Conservation (phyloP, 495 filamentous ascomycete genomes). For the Tuber aestivum region DNA sequence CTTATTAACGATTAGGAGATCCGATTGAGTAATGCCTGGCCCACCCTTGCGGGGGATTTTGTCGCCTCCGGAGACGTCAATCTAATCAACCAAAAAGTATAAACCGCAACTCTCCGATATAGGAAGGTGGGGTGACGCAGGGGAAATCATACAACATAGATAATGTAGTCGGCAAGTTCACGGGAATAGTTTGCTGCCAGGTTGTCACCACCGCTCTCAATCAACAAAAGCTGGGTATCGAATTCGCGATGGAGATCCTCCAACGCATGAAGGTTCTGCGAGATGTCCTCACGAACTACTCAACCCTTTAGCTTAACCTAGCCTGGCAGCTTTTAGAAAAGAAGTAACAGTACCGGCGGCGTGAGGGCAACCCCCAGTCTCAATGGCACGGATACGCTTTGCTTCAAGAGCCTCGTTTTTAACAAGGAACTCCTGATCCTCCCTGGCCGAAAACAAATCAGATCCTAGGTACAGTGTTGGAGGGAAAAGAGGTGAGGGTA, state of each 20-base stretch:
- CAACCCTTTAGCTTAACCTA: not conserved
- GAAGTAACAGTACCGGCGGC: constrained; percentile 53
- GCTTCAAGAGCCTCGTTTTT: constrained; percentile 75
- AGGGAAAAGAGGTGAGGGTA: constrained; percentile 26
- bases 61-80: constrained; percentile 94
- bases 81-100: constrained; percentile 41
- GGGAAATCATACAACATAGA: constrained; percentile 61
- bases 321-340: not conserved
- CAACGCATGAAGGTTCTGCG: constrained; percentile 82
- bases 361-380: constrained; percentile 96
- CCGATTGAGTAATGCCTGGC: constrained; percentile 91
- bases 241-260: constrained; percentile 77
- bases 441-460: constrained; percentile 48
- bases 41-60: constrained; percentile 96
- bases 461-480: not conserved
- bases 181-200: constrained; percentile 91
- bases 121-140: not conserved
- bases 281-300: constrained; percentile 87
- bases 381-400: constrained; percentile 82
- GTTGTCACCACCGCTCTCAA: constrained; percentile 93
- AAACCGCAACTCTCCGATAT: not conserved
- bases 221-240: constrained; percentile 67
- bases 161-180: constrained; percentile 92
- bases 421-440: constrained; percentile 96
- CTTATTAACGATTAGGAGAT: constrained; percentile 92